Evolutionary conservation across 306 rosid species (phyloP), one percentile per base, ranked within the genome.

Genomic region (Begonia masoniana): DNA sequence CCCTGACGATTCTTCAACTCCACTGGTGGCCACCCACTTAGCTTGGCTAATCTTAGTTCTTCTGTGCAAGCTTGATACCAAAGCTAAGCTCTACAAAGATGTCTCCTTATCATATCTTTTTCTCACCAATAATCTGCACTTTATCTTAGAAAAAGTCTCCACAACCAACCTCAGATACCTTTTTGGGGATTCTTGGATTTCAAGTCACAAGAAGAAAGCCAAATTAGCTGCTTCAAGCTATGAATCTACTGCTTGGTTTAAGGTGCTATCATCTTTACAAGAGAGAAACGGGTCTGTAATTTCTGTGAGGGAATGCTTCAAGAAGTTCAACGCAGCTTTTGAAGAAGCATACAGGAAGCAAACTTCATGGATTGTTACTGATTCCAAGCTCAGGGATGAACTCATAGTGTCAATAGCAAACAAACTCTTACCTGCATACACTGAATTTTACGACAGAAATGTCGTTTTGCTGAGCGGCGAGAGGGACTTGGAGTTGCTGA

Each of bases 41-140:
- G 77, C 79, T 23, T 72, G 82, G 75, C 76, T 79, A 41, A 55
- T 76, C 43, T 52, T 76, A 26, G 77, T 67, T 65, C 86, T 79
- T 31, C 9, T 79, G 35, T 69, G 86, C 66, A 79, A 79, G 60
- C 75, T 76, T 3, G 79, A 79, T 46, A 51, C 26, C 45, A 76
- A 76, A 64, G 79, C 79, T 15, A 66, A 61, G 63, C 50, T 57
- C 8, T 72, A 72, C 69, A 79, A 59, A 56, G 79, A 79, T 59
- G 82, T 53, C 9, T 51, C 81, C 0, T 35, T 79, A 52, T 67
- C 82, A 2, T 76, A 76, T 36, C 73, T 79, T 43, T 75, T 76
- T 68, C 72, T 75, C 5, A 68, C 73, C 45, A 79, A 72, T 67
- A 76, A 76, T 60, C 77, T 76, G 31, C 69, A 67, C 2, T 72